Conservation (phyloP, 441 rosid genomes). For the Monsonia emarginata region DNA sequence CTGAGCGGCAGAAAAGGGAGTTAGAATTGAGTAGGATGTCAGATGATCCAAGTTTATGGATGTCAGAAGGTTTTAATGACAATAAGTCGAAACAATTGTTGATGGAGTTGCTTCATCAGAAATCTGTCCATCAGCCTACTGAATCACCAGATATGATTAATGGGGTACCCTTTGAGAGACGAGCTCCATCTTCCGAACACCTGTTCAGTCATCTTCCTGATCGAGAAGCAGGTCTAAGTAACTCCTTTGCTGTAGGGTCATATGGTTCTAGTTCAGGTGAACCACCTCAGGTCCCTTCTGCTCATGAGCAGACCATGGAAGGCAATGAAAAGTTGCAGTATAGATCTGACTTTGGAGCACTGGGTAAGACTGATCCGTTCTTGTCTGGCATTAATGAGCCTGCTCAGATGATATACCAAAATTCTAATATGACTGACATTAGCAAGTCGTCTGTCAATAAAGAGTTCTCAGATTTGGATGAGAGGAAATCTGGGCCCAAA, state of each 20-base stretch:
- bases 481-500: constrained; percentile 23
- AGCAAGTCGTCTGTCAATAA: constrained; percentile 24
- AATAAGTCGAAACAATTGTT: constrained; percentile 30
- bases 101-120: constrained; percentile 29
- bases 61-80: constrained; percentile 23
- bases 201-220: constrained; percentile 26
- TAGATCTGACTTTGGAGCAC: constrained; percentile 28
- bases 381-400: constrained; percentile 23
- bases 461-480: constrained; percentile 28
- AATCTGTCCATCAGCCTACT: constrained; percentile 21
- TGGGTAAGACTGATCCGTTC: constrained; percentile 27
- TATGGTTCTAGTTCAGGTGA: constrained; percentile 35
- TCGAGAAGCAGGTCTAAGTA: constrained; percentile 30
- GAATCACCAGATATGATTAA: constrained; percentile 24
- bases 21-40: constrained; percentile 14
- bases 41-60: constrained; percentile 24
- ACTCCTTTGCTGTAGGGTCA: constrained; percentile 34
- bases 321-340: constrained; percentile 24
- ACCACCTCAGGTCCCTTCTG: constrained; percentile 18
- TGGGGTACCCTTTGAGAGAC: constrained; percentile 26
- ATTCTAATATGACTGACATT: constrained; percentile 21
- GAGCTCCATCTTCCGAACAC: constrained; percentile 26
- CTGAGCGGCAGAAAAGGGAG: constrained; percentile 22
- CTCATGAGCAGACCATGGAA: constrained; percentile 35
- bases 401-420: constrained; percentile 24